phyloP scores from a whole-genome alignment of 1,284 basidiomycete genomes.

The Puccinia triticina region DNA sequence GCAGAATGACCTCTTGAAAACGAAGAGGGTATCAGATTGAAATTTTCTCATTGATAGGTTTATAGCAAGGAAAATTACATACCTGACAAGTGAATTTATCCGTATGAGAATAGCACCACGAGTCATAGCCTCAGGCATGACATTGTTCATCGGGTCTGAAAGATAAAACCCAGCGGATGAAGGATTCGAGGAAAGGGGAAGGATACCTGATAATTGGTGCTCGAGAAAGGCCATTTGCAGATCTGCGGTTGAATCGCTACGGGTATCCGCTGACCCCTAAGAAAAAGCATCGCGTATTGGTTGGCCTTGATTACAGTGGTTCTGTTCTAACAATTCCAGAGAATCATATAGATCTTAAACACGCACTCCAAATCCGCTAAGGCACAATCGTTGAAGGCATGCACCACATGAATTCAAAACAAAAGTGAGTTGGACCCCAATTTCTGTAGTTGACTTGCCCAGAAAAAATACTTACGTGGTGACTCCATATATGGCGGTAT shows the following conservation, averaged over 20 bases:
- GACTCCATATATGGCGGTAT: constrained; percentile 46
- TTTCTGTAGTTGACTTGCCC: neutral
- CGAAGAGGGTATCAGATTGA: neutral
- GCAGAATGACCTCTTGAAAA: constrained; percentile 71
- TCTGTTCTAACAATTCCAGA: neutral
- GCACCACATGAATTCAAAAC: neutral
- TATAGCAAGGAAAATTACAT: neutral
- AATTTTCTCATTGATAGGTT: neutral
- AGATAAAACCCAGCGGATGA: constrained; percentile 64
- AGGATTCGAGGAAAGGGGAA: constrained; percentile 64
- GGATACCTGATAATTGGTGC: constrained; percentile 74
- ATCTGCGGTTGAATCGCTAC: constrained; percentile 70
- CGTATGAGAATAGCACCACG: constrained; percentile 82
- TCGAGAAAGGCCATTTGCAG: constrained; percentile 77
- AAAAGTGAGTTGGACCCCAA: neutral
- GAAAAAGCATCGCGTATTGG: constrained; percentile 54
- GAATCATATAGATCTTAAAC: constrained; percentile 41
- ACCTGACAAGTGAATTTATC: constrained; percentile 78
- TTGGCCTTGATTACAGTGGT: neutral
- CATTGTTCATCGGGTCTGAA: constrained; percentile 57
- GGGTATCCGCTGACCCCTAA: constrained; percentile 66
- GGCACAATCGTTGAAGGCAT: neutral
- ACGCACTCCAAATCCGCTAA: constrained; percentile 55
- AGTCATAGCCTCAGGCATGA: constrained; percentile 88
- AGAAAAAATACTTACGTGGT: constrained; percentile 21